Percentiles rank a stretch among this genome's conserved stretches.
Conservation (phyloP, 306 rosid genomes). For the Mimosa bimucronata region DNA sequence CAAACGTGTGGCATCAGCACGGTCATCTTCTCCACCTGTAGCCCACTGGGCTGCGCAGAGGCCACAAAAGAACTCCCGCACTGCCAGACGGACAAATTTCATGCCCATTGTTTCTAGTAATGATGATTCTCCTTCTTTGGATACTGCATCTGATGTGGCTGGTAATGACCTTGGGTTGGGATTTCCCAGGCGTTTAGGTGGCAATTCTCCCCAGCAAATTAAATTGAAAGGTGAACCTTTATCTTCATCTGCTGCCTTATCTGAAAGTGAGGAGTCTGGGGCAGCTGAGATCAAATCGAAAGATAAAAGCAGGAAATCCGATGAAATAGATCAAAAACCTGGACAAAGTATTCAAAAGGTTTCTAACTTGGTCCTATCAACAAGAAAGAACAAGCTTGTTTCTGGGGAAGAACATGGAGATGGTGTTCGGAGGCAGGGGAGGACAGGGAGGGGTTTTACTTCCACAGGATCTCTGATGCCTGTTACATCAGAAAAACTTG, state of each 20-base stretch:
- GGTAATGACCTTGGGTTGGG: slow-evolving; percentile 79
- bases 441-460: slow-evolving; percentile 78
- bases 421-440: slow-evolving; percentile 97
- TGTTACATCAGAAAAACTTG: slow-evolving; percentile 73
- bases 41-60: slow-evolving; percentile 85
- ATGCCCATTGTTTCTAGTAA: slow-evolving; percentile 73
- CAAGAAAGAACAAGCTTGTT: slow-evolving; percentile 77
- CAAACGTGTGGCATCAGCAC: slow-evolving; percentile 76
- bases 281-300: slow-evolving; percentile 73
- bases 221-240: slow-evolving; percentile 79
- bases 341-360: slow-evolving; percentile 73
- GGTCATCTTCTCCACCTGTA: slow-evolving; percentile 91
- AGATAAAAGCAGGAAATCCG: slow-evolving; percentile 73
- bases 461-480: slow-evolving; percentile 73
- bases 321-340: slow-evolving; percentile 77
- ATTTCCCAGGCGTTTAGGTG: slow-evolving; percentile 67
- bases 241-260: slow-evolving; percentile 71
- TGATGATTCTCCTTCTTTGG: slow-evolving; percentile 76
- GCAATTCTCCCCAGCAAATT: slow-evolving; percentile 83
- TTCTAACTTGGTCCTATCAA: slow-evolving; percentile 59
- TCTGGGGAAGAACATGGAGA: slow-evolving; percentile 92
- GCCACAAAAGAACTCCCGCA: slow-evolving; percentile 94
- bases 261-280: slow-evolving; percentile 99
- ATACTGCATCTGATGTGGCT: slow-evolving; percentile 66
- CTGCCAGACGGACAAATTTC: slow-evolving; percentile 87